Base-by-base conservation (phyloP, 768 basidiomycete species). In the Naganishia antarctica region DNA sequence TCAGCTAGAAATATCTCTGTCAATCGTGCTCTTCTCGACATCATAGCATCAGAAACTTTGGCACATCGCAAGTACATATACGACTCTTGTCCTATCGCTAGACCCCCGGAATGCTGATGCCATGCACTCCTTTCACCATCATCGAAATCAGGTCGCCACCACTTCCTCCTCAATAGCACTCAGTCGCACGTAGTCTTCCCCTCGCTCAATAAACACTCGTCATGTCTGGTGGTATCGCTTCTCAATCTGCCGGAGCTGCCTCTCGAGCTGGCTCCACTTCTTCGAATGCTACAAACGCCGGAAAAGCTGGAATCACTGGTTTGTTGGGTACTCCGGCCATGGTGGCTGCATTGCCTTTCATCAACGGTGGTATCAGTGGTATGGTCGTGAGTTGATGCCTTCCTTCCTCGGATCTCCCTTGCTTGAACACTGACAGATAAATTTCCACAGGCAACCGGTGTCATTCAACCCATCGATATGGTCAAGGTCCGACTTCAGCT, bases 391-490 rank as follows among this genome's bases (percentile, higher is more conserved):
- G 57, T 51, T 2, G 32, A n/a, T n/a, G n/a, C n/a, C n/a, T n/a
- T n/a, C n/a, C n/a, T n/a, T n/a, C n/a, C n/a, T 46, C 23, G 26
- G 18, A 23, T 11, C 13, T 46, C 25, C 15, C 49, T 16, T 18
- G 29, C 45, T 21, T 29, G 25, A 16, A 3, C 15, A 16, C 21
- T 63, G 4, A 29, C 44, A 15, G 5, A 16, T 15, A 41, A 48
- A 26, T 28, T 12, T 43, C 41, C 37, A 7, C 32, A 65, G 60
- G 65, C 65, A 29, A 66, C 65, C 28, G 51, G 48, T 21, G 66
- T 67, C 4, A 57, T 67, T 31, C 66, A 67, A 47, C 66, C 66
- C 3, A 67, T 67, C 41, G 66, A 67, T 18, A 67, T 67, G 66
- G 26, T 67, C 49, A 65, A 59, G 23, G 66, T 67, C 53, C 66